Percentiles rank a stretch among this genome's conserved stretches.
Evolutionary conservation across 345 rosid species (phyloP).

Genomic region (Gynandropsis gynandra): DNA sequence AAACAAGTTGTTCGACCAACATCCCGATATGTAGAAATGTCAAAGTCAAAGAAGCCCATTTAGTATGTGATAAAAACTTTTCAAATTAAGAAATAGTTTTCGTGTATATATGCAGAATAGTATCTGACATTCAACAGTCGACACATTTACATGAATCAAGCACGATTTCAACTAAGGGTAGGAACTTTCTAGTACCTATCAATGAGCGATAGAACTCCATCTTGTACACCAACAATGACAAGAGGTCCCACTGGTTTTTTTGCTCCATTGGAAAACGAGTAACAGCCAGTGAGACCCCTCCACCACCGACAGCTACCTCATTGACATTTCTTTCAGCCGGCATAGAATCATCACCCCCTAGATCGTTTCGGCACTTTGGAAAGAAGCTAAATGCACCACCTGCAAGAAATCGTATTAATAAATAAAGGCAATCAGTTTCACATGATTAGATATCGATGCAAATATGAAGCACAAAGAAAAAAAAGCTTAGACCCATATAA

Average conservation of each 20-base stretch:
- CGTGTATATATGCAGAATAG: no score
- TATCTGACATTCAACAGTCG: no score
- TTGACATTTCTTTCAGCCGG: constrained; percentile 62
- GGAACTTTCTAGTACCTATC: constrained; percentile 62
- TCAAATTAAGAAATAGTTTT: no score
- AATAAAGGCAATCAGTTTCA: constrained; percentile 13
- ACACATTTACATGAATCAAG: background rate
- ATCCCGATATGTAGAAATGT: no score
- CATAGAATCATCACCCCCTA: constrained; percentile 59
- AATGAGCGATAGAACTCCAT: constrained; percentile 99
- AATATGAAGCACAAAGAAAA: no score
- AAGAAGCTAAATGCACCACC: constrained; percentile 98
- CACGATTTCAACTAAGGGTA: constrained; percentile 10
- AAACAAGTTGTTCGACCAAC: no score
- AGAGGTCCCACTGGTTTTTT: constrained; percentile 96
- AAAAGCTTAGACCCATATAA: no score
- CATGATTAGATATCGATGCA: constrained; percentile 4
- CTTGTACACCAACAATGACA: constrained; percentile 84
- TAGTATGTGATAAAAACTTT: no score
- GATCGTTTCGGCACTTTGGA: constrained; percentile 84
- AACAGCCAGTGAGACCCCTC: constrained; percentile 96
- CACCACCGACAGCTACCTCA: constrained; percentile 99
- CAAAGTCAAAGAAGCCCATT: no score
- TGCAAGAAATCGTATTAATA: constrained; percentile 29
- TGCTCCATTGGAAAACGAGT: constrained; percentile 94